Evolutionary conservation across 768 basidiomycete genomes (phyloP).

Genomic region (Hypholoma fasciculare): DNA sequence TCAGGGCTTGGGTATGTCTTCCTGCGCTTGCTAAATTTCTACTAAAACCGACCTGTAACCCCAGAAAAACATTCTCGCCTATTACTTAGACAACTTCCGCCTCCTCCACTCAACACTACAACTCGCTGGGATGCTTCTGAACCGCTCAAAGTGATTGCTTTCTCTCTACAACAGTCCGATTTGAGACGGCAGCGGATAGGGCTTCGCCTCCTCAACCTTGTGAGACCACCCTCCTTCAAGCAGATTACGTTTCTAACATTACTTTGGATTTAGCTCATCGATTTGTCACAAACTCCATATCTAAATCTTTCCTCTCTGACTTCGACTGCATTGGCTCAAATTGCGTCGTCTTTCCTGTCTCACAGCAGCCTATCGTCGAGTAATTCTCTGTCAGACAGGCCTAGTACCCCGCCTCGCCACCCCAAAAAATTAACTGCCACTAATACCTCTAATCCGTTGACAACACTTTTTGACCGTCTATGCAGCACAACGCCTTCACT

Average conservation of each 20-base stretch:
- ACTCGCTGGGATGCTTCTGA: slow-evolving; percentile 52
- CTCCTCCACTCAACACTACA: slow-evolving; percentile 43
- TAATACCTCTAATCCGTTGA: slow-evolving; percentile 21
- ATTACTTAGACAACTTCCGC: slow-evolving; percentile 60
- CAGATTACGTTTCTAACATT: background rate
- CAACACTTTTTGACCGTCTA: slow-evolving; percentile 37
- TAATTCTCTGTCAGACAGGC: slow-evolving; percentile 15
- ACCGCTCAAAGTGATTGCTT: slow-evolving; percentile 22
- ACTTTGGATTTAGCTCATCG: slow-evolving; percentile 7
- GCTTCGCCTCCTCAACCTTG: slow-evolving; percentile 20
- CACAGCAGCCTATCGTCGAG: background rate
- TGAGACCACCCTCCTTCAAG: slow-evolving; percentile 1
- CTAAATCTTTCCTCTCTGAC: slow-evolving; percentile 16
- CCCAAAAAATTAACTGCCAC: slow-evolving; percentile 14
- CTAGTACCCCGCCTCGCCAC: slow-evolving; percentile 1
- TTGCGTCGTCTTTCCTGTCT: slow-evolving; percentile 2
- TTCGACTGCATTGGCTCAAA: slow-evolving; percentile 14
- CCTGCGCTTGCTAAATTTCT: background rate
- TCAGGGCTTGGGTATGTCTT: slow-evolving; percentile 34
- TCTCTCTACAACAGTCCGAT: slow-evolving; percentile 21
- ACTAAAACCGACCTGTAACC: background rate
- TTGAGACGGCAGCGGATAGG: slow-evolving; percentile 12
- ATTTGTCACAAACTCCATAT: slow-evolving; percentile 11
- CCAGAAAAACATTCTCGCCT: slow-evolving; percentile 44
- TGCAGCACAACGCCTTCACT: slow-evolving; percentile 32